These are phyloP conservation scores for Phycomyces blakesleeanus DNA, from an alignment of 192 early-diverging fungal genomes.

Conservation along the genomic window DNA sequence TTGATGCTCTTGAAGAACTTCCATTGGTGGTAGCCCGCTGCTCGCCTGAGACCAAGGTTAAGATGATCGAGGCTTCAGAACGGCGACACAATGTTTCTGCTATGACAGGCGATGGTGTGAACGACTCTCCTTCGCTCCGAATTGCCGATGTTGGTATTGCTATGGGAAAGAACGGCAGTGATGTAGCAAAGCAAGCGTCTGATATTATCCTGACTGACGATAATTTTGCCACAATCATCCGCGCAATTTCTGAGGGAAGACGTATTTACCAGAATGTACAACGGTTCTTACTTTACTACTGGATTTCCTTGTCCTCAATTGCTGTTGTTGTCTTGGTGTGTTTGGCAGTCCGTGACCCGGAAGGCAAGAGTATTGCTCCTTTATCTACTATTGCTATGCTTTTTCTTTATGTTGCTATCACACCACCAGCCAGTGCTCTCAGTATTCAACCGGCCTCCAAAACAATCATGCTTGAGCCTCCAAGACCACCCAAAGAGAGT, in stretches of 20 bases:
- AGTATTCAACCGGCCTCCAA: constrained; percentile 62
- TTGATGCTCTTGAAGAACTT: constrained; percentile 71
- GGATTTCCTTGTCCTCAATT: constrained; percentile 44
- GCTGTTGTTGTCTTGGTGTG: constrained; percentile 65
- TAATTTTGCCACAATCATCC: constrained; percentile 80
- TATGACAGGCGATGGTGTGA: constrained; percentile 94
- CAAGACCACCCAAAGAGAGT: constrained; percentile 56
- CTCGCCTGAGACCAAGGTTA: constrained; percentile 92
- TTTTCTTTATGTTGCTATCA: constrained; percentile 70
- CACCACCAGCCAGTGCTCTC: constrained; percentile 71
- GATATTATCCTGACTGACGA: constrained; percentile 88
- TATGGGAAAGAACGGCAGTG: constrained; percentile 90
- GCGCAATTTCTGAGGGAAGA: constrained; percentile 75
- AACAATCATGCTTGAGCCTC: constrained; percentile 72
- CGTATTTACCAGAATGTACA: constrained; percentile 78
- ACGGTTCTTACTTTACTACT: constrained; percentile 62
- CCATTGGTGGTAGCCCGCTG: constrained; percentile 91
- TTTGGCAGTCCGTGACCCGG: constrained; percentile 58
- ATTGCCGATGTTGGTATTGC: constrained; percentile 39
- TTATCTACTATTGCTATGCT: constrained; percentile 76
- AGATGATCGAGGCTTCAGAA: constrained; percentile 94
- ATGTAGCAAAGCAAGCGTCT: constrained; percentile 89
- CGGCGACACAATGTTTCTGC: constrained; percentile 69
- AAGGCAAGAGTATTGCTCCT: constrained; percentile 61
- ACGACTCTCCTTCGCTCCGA: constrained; percentile 43